phyloP scores from a whole-genome alignment of 495 filamentous ascomycete genomes.

The Penicillium robsamsonii region DNA sequence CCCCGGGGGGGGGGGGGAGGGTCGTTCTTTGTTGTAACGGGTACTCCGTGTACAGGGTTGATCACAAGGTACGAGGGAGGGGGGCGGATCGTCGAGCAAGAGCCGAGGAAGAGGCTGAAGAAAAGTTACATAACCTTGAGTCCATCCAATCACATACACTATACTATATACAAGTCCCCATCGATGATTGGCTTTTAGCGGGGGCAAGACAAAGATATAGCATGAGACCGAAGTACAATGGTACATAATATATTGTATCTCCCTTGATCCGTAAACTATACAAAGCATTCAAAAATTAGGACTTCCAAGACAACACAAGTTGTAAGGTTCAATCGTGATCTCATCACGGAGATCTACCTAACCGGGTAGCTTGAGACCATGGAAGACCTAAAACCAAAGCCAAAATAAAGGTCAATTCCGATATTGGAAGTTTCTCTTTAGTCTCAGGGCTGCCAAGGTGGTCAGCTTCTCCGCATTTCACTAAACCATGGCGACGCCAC shows the following conservation, averaged over 20 bases:
- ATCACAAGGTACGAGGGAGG: slow-evolving; percentile 5
- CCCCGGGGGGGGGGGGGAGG: too few species aligned
- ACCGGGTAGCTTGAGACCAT: slow-evolving; percentile 10
- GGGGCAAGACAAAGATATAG: background rate
- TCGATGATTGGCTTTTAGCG: slow-evolving; percentile 2
- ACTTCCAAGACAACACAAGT: slow-evolving; percentile 6
- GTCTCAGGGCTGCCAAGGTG: background rate
- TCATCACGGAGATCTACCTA: slow-evolving; percentile 21
- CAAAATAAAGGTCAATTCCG: background rate
- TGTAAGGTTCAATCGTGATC: background rate
- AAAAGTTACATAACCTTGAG: background rate
- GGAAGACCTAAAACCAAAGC: background rate
- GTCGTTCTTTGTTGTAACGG: background rate
- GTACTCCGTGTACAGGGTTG: background rate
- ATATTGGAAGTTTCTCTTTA: background rate
- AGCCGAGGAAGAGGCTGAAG: slow-evolving; percentile 12
- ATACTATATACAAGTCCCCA: background rate
- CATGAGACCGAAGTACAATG: slow-evolving; percentile 6
- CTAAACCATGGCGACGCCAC: slow-evolving; percentile 10
- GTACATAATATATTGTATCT: background rate
- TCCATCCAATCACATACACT: background rate
- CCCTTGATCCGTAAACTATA: background rate
- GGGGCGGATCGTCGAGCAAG: background rate
- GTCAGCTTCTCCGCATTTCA: slow-evolving; percentile 25
- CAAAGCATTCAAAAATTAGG: background rate